Conservation (phyloP, 2,329 filamentous ascomycete genomes). For the Pseudonectria buxi region DNA sequence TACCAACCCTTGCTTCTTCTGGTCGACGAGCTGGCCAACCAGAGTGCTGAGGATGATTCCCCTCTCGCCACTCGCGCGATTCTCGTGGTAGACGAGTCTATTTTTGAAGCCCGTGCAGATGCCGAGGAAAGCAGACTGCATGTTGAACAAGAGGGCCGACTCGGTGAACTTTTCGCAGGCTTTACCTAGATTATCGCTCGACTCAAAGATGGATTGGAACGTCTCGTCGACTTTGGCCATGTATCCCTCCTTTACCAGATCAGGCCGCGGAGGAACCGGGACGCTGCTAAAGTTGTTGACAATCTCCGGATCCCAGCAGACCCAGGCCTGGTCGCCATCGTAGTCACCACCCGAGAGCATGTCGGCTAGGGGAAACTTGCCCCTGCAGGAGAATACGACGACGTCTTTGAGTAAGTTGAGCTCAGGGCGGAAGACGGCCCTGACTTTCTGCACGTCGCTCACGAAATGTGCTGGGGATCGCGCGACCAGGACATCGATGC, state of each 20-base stretch:
- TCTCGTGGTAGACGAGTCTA: conserved; percentile 51
- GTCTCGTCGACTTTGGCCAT: conserved; percentile 42
- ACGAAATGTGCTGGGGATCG: conserved; percentile 62
- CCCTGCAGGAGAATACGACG: conserved; percentile 65
- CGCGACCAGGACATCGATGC: conserved; percentile 57
- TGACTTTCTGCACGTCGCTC: conserved; percentile 67
- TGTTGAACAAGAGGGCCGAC: conserved; percentile 51
- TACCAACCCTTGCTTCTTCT: conserved; percentile 46
- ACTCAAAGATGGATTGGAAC: conserved; percentile 37
- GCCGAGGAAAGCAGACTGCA: conserved; percentile 53
- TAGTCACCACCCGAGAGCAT: conserved; percentile 75
- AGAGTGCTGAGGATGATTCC: conserved; percentile 46
- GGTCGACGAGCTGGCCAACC: conserved; percentile 50
- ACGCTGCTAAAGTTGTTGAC: conserved; percentile 62
- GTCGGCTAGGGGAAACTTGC: conserved; percentile 56
- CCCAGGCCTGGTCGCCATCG: conserved; percentile 72
- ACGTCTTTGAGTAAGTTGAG: conserved; percentile 69
- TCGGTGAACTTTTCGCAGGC: conserved; percentile 40
- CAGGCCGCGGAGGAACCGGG: conserved; percentile 21
- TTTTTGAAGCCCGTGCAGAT: conserved; percentile 59
- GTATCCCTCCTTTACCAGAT: conserved; percentile 40
- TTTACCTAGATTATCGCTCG: conserved; percentile 22
- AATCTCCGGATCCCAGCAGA: conserved; percentile 64
- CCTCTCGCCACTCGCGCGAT: conserved; percentile 37
- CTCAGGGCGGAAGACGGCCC: conserved; percentile 49